Evolutionary conservation across 495 filamentous ascomycete genomes (phyloP), one percentile per base, ranked within the genome.

Genomic region (Clohesyomyces aquaticus): DNA sequence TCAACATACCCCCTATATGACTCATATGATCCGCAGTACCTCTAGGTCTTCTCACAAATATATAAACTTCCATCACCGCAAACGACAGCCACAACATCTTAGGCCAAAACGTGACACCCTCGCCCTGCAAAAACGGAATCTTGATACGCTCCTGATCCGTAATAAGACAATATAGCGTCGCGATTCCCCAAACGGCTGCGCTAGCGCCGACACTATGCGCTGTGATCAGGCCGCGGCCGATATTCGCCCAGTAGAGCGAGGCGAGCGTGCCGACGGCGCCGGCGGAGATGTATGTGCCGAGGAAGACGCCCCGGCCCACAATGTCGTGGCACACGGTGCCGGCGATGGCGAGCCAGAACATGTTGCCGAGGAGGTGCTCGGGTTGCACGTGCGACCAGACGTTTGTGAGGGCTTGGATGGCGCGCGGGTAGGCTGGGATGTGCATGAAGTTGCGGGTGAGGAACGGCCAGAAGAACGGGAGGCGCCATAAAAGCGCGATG

Each of bases 381-480:
- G 85, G 55, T 0, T 73, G 71, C 59, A 94, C 88, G 71, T 98
- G 94, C 35, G 89, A 91, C 76, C 96, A 95, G 38, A 83, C 76
- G 67, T 82, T 87, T 14, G 88, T 88, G 11, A 98, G 59, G 51
- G 95, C 72, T 53, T 82, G 81, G 9, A 85, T 51, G 6, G 87
- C 79, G 41, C 79, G 77, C 1, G 93, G 91, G 42, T 87, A 86
- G 6, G 83, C 87, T 3, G 90, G 83, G 16, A 88, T 77, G 10
- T 86, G 76, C 42, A 94, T 80, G 71, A 96, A 90, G 73, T 91
- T 91, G 38, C 79, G 84, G 71, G 95, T 96, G 35, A 97, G 74
- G 11, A 88, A 43, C n/a, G 76, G 74, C 88, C 89, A 96, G 12
- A 86, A 59, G 0, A 85, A 81, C 3, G 91, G 90, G 45, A 83